Conservation (phyloP, 2,329 filamentous ascomycete species). For the Hypoxylon sp. region DNA sequence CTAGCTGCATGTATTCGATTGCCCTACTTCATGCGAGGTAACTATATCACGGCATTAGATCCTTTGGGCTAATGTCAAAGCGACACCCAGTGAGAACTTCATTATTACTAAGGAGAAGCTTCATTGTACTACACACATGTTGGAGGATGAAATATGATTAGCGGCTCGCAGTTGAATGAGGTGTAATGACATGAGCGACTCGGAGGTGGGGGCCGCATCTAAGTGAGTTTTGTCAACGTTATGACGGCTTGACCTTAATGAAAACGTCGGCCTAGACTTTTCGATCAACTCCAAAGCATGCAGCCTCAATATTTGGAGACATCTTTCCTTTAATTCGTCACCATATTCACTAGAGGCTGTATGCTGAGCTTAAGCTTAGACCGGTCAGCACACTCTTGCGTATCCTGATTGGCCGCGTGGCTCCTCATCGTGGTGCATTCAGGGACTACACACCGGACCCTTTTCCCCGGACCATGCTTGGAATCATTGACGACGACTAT, state of each 20-base stretch:
- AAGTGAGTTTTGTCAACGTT: neutral
- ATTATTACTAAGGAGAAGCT: neutral
- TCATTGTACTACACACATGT: neutral
- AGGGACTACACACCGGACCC: neutral
- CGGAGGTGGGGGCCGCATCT: neutral
- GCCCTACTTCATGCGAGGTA: neutral
- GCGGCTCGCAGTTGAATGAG: neutral
- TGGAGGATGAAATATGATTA: neutral
- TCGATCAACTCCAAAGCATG: neutral
- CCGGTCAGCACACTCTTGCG: neutral
- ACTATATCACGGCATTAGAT: neutral
- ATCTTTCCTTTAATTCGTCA: conserved; percentile 7
- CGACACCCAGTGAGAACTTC: neutral
- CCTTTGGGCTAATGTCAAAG: neutral
- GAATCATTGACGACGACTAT: conserved; percentile 11
- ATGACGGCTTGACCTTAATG: neutral
- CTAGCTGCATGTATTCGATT: neutral
- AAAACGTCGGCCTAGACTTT: neutral
- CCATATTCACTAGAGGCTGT: neutral
- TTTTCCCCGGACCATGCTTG: neutral
- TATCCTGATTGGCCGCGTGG: conserved; percentile 3
- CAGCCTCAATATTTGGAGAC: neutral
- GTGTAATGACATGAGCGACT: neutral
- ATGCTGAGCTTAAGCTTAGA: conserved; percentile 4
- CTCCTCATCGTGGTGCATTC: neutral